Evolutionary conservation across 192 early-diverging fungal species (phyloP).

Genomic region (Dissophora globulifera): DNA sequence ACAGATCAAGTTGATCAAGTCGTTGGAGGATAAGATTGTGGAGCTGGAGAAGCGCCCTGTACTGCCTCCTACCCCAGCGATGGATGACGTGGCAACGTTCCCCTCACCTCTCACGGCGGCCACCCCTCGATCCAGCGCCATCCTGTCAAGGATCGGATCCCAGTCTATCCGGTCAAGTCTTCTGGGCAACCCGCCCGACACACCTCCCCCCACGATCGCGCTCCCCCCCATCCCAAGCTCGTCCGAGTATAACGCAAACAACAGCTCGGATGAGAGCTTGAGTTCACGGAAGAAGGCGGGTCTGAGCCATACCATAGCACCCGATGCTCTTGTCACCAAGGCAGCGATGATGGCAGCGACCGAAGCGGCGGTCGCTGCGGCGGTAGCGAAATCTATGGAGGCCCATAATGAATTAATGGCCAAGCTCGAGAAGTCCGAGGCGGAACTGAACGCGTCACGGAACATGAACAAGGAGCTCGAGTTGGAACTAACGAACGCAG

Average conservation of each 20-base stretch:
- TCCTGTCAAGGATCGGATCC: conserved; percentile 10
- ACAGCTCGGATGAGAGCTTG: no score
- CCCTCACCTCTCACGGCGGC: conserved; percentile 30
- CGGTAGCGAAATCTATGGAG: conserved; percentile 34
- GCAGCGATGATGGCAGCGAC: conserved; percentile 22
- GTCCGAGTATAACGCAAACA: not conserved
- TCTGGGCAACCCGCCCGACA: conserved; percentile 38
- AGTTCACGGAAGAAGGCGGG: conserved; percentile 35
- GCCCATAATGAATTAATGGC: conserved; percentile 15
- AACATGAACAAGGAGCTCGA: conserved; percentile 29
- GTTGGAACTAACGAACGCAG: conserved; percentile 7
- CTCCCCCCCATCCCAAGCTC: conserved; percentile 36
- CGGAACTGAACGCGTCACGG: conserved; percentile 11
- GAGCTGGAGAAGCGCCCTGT: conserved; percentile 37
- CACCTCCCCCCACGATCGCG: conserved; percentile 44
- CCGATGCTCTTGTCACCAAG: conserved; percentile 20
- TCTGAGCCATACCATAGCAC: conserved; percentile 6
- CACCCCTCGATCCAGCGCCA: conserved; percentile 9
- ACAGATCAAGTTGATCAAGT: conserved; percentile 40
- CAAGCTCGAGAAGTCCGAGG: conserved; percentile 23
- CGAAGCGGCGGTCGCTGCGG: conserved; percentile 43
- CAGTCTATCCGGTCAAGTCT: conserved; percentile 40
- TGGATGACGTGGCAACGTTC: conserved; percentile 17
- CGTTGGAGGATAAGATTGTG: conserved; percentile 45
- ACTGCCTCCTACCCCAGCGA: not conserved